Evolutionary conservation across 768 basidiomycete genomes (phyloP).

Genomic region (Podaxis sp.): DNA sequence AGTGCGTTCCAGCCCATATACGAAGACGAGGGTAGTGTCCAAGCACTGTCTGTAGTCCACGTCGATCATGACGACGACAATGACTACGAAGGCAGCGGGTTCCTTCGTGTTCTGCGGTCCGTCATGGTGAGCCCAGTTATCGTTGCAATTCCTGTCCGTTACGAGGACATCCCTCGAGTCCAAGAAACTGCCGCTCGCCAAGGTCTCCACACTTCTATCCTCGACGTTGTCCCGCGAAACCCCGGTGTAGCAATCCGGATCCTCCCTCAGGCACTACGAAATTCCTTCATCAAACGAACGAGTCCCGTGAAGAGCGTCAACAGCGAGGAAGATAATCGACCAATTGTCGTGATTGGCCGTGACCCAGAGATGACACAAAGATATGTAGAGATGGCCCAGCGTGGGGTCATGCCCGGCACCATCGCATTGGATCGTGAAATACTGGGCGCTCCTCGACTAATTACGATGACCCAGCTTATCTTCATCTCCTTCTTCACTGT

Average conservation of each 20-base stretch:
- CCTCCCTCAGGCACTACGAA: background rate
- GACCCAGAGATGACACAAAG: background rate
- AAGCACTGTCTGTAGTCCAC: background rate
- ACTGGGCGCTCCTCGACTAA: background rate
- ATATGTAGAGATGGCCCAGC: slow-evolving; percentile 14
- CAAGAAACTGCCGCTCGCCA: slow-evolving; percentile 12
- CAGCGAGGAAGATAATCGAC: background rate
- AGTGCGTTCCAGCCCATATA: no score
- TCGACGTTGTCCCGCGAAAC: background rate
- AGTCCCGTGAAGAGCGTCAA: background rate
- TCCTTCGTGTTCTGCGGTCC: slow-evolving; percentile 11
- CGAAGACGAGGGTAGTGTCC: background rate
- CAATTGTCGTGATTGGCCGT: slow-evolving; percentile 9
- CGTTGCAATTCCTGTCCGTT: slow-evolving; percentile 5
- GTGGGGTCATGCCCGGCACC: slow-evolving; percentile 10
- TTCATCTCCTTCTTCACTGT: slow-evolving; percentile 2
- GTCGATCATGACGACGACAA: background rate
- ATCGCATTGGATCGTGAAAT: background rate
- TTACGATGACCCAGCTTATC: slow-evolving; percentile 10
- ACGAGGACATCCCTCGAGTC: slow-evolving; percentile 11
- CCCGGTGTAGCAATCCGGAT: background rate
- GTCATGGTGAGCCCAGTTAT: slow-evolving; percentile 6
- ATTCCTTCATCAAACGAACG: background rate
- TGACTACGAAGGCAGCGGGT: slow-evolving; percentile 1
- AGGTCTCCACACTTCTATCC: slow-evolving; percentile 8